Base-by-base conservation (phyloP, 345 rosid genomes). In the Cardamine occulta region DNA sequence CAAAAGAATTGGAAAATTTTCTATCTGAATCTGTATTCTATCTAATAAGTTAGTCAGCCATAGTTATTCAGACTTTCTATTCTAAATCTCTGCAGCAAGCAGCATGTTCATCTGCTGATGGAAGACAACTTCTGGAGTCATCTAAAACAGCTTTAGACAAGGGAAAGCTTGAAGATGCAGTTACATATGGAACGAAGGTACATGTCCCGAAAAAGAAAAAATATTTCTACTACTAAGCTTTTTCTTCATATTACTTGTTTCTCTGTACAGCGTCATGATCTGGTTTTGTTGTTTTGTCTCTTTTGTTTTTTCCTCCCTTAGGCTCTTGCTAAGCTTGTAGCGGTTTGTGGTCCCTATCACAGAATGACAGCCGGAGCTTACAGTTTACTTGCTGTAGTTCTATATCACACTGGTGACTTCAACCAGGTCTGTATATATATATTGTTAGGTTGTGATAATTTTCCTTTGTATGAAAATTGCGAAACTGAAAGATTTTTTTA, bases 331-430 rank as follows among this genome's bases (percentile, higher is more conserved):
- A 95, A 95, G 80, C 94, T 95, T 72, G 97, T 95, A 19, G 90
- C 98, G 58, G 99, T 95, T 58, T 95, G 99, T 42, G 99, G 99
- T 77, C 99, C 99, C 56, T 95, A 89, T 77, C 96, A 95, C 78
- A 86, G 98, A 75, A 95, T 92, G 99, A 95, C 99, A 66, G 99
- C 99, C 29, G 99, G 99, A 80, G 99, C 98, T 76, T 95, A 92
- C 83, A 95, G 99, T 81, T 96, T 95, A 81, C 99, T 95, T 82
- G 97, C 99, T 73, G 97, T 95, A 40, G 97, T 95, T 67, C 80
- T 95, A 61, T 95, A 92, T 87, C 97, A 95, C 84, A 95, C 99
- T 35, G 99, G 99, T 74, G 99, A 95, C 74, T 95, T 95, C 83
- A 95, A 89, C 85, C 97, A 95, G 97, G 99, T 95, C 48, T 77